Evolutionary conservation across 257 asterid species (phyloP), one percentile per base, ranked within the genome.

Genomic region (Petrea volubilis): DNA sequence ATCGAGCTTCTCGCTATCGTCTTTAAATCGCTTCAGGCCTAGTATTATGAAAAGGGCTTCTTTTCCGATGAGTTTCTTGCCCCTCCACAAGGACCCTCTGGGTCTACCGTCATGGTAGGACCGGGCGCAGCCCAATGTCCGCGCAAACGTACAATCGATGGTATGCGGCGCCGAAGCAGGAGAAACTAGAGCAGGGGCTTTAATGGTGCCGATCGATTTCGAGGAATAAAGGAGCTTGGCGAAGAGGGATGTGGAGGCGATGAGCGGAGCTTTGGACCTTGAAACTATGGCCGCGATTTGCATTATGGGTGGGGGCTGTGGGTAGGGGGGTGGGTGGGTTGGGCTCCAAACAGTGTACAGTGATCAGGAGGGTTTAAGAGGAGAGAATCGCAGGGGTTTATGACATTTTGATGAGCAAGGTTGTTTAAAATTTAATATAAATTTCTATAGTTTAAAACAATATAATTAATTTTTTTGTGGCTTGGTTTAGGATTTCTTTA

Each of bases 51-150:
- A 90, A 15, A 95, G 73, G 10, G 98, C 97, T 74, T 95, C 98
- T 79, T 95, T 92, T 4, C 99, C 99, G 14, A 95, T 85, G 71
- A 85, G 75, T 70, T 94, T 91, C 82, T 91, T 90, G 27, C 99
- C 98, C 63, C 97, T 87, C 99, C 99, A 94, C 18, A 94, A 78
- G 14, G 98, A 67, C 4, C 99, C 99, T 74, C 99, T 79, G 0
- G 98, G 98, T 77, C 98, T 75, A 13, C 99, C 99, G 76, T 91
- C 99, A 74, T 91, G 98, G 84, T 82, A 88, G 59, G 72, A 61
- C 60, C 96, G 79, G 20, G 43, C 27, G 73, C 50, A 57, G 51
- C 60, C 80, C 78, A 60, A 70, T 8, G 41, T 33, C 62, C 52
- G 50, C 57, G 62, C 67, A 59, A 72, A 65, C 15, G 63, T 7